These are phyloP conservation scores for Chloroidium sp. DNA, from an alignment of 163 green algal genomes.

Conservation along the genomic window DNA sequence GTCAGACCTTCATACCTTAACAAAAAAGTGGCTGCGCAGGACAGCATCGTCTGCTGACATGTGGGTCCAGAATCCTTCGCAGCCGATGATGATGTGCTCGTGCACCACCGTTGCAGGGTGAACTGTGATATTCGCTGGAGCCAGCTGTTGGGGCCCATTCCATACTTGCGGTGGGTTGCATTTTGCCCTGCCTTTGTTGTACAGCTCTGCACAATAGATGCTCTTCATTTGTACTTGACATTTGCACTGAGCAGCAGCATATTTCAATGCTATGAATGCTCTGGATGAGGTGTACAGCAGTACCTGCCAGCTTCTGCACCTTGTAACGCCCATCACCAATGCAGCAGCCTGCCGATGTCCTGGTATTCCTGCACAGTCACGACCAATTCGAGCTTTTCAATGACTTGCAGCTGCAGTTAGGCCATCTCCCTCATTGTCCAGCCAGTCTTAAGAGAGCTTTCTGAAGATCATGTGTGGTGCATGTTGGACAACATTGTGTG, in stretches of 20 bases:
- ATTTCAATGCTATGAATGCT: too few species aligned
- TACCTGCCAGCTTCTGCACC: conserved; percentile 1
- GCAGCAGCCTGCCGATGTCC: not conserved
- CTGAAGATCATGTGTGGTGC: too few species aligned
- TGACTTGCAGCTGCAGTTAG: too few species aligned
- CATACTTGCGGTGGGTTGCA: too few species aligned
- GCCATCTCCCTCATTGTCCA: too few species aligned
- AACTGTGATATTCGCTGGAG: conserved; percentile 1
- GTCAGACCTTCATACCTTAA: conserved; percentile 1
- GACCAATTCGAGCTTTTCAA: too few species aligned
- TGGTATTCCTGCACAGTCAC: not conserved
- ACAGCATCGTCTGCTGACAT: conserved; percentile 7
- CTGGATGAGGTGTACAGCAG: not conserved
- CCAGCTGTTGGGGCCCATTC: not conserved
- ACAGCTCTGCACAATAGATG: too few species aligned
- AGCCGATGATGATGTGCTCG: conserved; percentile 11
- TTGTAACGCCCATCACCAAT: conserved; percentile 6
- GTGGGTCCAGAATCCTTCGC: not conserved
- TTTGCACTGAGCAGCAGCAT: too few species aligned
- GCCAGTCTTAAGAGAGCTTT: too few species aligned
- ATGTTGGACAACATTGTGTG: too few species aligned
- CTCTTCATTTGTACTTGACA: too few species aligned
- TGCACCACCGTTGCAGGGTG: conserved; percentile 1
- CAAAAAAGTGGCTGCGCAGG: conserved; percentile 11
- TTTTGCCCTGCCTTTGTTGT: too few species aligned